Percentiles rank a stretch among this genome's conserved stretches.
Evolutionary conservation across 2,329 filamentous ascomycete species (phyloP).

Genomic region (Dendryphion nanum): DNA sequence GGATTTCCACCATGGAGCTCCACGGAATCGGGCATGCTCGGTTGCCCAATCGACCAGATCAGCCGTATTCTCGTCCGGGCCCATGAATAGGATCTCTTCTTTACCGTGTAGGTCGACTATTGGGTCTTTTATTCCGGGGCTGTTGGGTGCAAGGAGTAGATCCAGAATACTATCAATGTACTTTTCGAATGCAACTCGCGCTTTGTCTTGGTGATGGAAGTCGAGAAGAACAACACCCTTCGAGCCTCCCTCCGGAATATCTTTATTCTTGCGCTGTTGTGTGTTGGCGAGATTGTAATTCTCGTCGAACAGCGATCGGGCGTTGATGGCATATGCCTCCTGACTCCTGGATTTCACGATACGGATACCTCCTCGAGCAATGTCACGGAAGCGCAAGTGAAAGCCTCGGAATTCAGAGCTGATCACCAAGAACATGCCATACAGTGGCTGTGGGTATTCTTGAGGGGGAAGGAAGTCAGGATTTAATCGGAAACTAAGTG

Average conservation of each 20-base stretch:
- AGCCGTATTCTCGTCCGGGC: conserved; percentile 97
- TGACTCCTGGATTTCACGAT: conserved; percentile 98
- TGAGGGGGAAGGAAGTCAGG: conserved; percentile 83
- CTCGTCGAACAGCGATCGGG: conserved; percentile 93
- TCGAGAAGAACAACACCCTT: conserved; percentile 97
- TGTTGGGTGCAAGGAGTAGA: conserved; percentile 82
- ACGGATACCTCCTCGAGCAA: conserved; percentile 92
- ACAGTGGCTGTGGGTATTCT: conserved; percentile 91
- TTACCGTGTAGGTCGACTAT: conserved; percentile 95
- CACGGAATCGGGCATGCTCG: conserved; percentile 80
- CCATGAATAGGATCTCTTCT: conserved; percentile 97
- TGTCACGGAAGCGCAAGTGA: conserved; percentile 95
- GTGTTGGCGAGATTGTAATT: conserved; percentile 98
- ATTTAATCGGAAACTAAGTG: conserved; percentile 91
- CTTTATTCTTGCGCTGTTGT: conserved; percentile 99
- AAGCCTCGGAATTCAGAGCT: conserved; percentile 96
- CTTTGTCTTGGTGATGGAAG: conserved; percentile 90
- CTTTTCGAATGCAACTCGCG: conserved; percentile 92
- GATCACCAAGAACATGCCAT: conserved; percentile 98
- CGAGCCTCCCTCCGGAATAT: conserved; percentile 96
- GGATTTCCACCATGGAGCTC: conserved; percentile 98
- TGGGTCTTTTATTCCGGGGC: conserved; percentile 97
- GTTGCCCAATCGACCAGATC: conserved; percentile 99
- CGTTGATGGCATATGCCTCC: conserved; percentile 95
- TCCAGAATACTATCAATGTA: conserved; percentile 99